Evolutionary conservation across 1,139 yeast genomes (phyloP).

Genomic region (Sugiyamaella castrensis): DNA sequence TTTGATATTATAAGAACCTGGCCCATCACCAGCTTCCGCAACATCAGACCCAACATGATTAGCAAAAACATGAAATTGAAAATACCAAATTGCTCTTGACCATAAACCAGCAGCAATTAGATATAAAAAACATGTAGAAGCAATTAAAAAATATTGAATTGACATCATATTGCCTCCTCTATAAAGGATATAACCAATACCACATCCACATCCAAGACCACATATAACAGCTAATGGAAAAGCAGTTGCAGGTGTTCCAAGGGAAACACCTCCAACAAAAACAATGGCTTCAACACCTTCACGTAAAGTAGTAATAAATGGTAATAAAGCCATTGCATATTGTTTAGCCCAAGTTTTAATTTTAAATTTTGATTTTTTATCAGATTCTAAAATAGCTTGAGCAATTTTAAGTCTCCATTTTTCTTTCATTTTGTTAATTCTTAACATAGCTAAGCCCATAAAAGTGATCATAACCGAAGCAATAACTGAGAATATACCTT

Average conservation of each 20-base stretch:
- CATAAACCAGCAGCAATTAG: slow-evolving; percentile 86
- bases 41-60: slow-evolving; percentile 80
- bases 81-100: slow-evolving; percentile 88
- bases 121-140: slow-evolving; percentile 82
- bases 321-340: slow-evolving; percentile 72
- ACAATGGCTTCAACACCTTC: slow-evolving; percentile 90
- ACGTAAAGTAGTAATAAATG: slow-evolving; percentile 75
- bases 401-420: slow-evolving; percentile 93
- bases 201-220: slow-evolving; percentile 66
- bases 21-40: slow-evolving; percentile 86
- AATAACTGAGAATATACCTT: slow-evolving; percentile 78
- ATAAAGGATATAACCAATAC: slow-evolving; percentile 67
- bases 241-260: slow-evolving; percentile 69
- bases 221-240: slow-evolving; percentile 78
- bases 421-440: slow-evolving; percentile 85
- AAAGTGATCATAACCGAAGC: slow-evolving; percentile 80
- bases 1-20: slow-evolving; percentile 85
- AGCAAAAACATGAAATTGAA: slow-evolving; percentile 67
- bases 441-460: slow-evolving; percentile 91
- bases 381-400: slow-evolving; percentile 53
- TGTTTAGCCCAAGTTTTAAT: slow-evolving; percentile 42
- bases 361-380: slow-evolving; percentile 37
- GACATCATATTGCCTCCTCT: slow-evolving; percentile 76
- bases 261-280: slow-evolving; percentile 84
- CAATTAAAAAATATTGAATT: slow-evolving; percentile 72